Evolutionary conservation across 768 basidiomycete species (phyloP).

Genomic region (Coprinellus aureogranulatus): DNA sequence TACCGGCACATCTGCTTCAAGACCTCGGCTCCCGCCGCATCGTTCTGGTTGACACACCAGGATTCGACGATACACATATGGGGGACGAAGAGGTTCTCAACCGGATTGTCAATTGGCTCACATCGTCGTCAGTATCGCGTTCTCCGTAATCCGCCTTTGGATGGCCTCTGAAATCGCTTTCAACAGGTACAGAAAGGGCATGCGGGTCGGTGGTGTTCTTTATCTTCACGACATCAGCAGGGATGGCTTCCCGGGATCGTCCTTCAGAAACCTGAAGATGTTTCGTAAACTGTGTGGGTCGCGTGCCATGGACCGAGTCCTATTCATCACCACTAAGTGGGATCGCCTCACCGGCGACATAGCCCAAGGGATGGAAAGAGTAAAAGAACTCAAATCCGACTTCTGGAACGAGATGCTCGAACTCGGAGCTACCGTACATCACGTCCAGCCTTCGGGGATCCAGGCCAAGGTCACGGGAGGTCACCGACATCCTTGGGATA

Average conservation of each 20-base stretch:
- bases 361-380: too few relatives aligned
- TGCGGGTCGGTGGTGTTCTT: constrained; percentile 7
- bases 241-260: constrained; percentile 1
- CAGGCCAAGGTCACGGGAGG: too few relatives aligned
- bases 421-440: too few relatives aligned
- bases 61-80: constrained; percentile 5
- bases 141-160: background rate
- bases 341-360: background rate
- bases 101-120: background rate
- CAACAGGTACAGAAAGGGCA: constrained; percentile 3
- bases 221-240: constrained; percentile 11
- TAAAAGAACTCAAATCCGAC: too few relatives aligned
- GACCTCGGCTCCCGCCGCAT: background rate
- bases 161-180: background rate
- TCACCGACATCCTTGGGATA: too few relatives aligned
- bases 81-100: background rate
- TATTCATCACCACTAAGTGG: constrained; percentile 12
- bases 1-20: too few relatives aligned
- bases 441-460: too few relatives aligned
- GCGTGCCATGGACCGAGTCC: background rate
- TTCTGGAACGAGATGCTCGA: too few relatives aligned
- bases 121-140: background rate
- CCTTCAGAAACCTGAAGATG: constrained; percentile 1
- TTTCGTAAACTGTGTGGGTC: constrained; percentile 10
- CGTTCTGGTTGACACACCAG: constrained; percentile 8